Evolutionary conservation across 371 early-diverging fungal species (phyloP).

Genomic region (Batrachochytrium dendrobatidis): DNA sequence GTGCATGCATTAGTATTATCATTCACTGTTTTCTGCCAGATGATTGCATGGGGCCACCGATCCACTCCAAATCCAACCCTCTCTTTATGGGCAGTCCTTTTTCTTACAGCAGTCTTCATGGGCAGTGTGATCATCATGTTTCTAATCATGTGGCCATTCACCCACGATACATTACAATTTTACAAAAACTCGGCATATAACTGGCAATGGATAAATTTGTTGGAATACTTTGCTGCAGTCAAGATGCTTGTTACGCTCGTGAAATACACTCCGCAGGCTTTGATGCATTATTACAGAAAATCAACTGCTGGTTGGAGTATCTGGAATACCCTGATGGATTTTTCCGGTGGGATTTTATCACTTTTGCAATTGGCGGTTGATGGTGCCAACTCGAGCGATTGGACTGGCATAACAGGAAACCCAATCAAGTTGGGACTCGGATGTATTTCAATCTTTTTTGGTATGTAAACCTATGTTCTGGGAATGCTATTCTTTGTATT

Average conservation of each 20-base stretch:
- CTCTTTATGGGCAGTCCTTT: not conserved
- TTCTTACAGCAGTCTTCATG: not conserved
- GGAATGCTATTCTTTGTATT: not conserved
- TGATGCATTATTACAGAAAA: slow-evolving; percentile 63
- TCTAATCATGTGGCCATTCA: slow-evolving; percentile 32
- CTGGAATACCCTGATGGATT: slow-evolving; percentile 82
- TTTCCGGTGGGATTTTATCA: slow-evolving; percentile 79
- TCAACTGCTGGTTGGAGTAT: slow-evolving; percentile 93
- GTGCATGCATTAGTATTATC: slow-evolving; percentile 73
- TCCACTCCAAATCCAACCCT: not conserved
- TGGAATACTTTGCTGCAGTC: slow-evolving; percentile 71
- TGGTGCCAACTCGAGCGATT: slow-evolving; percentile 55
- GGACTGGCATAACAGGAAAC: slow-evolving; percentile 43
- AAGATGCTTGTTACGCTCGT: slow-evolving; percentile 70
- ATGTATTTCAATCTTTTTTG: slow-evolving; percentile 65
- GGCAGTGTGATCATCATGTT: slow-evolving; percentile 16
- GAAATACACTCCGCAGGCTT: slow-evolving; percentile 82
- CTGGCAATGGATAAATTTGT: slow-evolving; percentile 50
- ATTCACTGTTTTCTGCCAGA: slow-evolving; percentile 58
- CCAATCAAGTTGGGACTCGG: slow-evolving; percentile 70
- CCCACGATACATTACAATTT: slow-evolving; percentile 32
- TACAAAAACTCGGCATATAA: slow-evolving; percentile 23
- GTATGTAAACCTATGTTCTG: slow-evolving; percentile 1
- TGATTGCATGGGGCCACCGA: slow-evolving; percentile 24
- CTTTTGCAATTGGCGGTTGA: slow-evolving; percentile 74